Evolutionary conservation across 2,329 filamentous ascomycete genomes (phyloP), one percentile per base, ranked within the genome.

Genomic region (Colletotrichum lupini): DNA sequence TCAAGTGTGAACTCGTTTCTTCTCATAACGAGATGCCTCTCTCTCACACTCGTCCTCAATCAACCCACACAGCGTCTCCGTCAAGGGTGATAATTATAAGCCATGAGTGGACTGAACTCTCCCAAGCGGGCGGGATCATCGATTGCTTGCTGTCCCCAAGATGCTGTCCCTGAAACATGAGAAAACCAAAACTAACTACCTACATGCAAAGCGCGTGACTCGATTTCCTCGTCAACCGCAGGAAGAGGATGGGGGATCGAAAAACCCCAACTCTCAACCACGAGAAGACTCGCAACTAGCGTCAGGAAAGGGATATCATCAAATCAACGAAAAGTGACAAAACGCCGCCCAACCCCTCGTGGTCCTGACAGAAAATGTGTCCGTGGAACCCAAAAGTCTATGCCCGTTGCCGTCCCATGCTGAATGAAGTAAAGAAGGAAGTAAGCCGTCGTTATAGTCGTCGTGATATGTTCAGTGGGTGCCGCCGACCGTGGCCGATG

Each of bases 341-440:
- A 63, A 74, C 72, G 72, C 72, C 72, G 57, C 58, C 67, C 42
- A 63, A 57, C 52, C 61, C 61, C 37, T 35, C 16, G 49, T 62
- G 32, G 52, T 59, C 53, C 57, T 73, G 64, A 73, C 73, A 69
- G 28, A 46, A 75, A 74, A 32, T 57, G 14, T 67, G 72, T 68
- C 68, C 63, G 46, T 57, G 56, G 72, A 73, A 76, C 68, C 69
- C 71, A 67, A 63, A 71, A 67, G 70, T 76, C 75, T 76, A 76
- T 76, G 73, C 75, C 75, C 64, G 63, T 74, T 75, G 74, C 72
- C 65, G 72, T 32, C 70, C 67, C 72, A 72, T 72, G 67, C 72
- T 66, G 53, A 66, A 74, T 67, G 55, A 74, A 75, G 49, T 52
- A 24, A 28, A 26, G 59, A 57, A 68, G 53, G 32, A 42, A 57